Evolutionary conservation across 371 early-diverging fungal species (phyloP).

Genomic region (Zychaea mexicana): DNA sequence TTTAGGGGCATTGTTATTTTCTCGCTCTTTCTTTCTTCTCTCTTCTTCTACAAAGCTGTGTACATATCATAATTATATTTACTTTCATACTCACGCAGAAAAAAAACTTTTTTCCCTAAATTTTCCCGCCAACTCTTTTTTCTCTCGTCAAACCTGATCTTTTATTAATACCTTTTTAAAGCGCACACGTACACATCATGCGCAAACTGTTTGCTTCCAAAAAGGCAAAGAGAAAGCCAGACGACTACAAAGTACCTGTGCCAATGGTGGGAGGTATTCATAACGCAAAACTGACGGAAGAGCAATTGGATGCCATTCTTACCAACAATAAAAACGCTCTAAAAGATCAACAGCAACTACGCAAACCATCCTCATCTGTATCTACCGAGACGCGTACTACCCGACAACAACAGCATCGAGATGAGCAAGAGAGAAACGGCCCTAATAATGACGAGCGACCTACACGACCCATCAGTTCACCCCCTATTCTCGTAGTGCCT

Average conservation of each 20-base stretch:
- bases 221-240: constrained; percentile 11
- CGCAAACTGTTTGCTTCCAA: constrained; percentile 9
- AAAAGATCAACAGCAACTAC: constrained; percentile 2
- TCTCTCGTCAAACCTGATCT: no score
- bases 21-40: not conserved
- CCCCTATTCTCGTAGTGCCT: constrained; percentile 16
- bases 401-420: not conserved
- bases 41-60: no score
- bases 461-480: constrained; percentile 18
- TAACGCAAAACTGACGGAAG: constrained; percentile 11
- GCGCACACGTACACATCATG: not conserved
- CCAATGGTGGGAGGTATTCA: constrained; percentile 16
- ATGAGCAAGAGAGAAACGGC: constrained; percentile 1
- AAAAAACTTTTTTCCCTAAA: no score
- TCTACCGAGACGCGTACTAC: not conserved
- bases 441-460: no score
- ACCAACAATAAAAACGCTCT: not conserved
- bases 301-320: constrained; percentile 7
- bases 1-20: not conserved
- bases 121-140: not conserved
- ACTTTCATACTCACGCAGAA: no score
- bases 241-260: constrained; percentile 15
- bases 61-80: no score
- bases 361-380: constrained; percentile 4
- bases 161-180: not conserved